Percentiles rank a stretch among this genome's conserved stretches.
Conservation (phyloP, 2,329 filamentous ascomycete species). For the Curvularia verruculosa region DNA sequence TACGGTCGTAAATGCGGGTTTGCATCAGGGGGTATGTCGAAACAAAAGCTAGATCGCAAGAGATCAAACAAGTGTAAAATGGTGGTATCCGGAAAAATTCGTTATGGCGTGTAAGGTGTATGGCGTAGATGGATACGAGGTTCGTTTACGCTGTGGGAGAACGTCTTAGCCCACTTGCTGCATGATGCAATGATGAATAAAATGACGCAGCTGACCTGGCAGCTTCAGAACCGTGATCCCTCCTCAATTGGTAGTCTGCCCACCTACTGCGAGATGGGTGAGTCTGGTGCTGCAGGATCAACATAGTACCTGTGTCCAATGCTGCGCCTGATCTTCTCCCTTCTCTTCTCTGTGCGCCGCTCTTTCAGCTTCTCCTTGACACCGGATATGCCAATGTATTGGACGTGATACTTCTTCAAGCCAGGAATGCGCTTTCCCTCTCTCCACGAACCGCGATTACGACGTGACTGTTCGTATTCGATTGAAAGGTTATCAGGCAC, state of each 20-base stretch:
- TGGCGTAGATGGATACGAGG: background rate
- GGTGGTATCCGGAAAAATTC: background rate
- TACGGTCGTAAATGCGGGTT: background rate
- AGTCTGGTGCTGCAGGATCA: conserved; percentile 24
- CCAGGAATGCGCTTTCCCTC: conserved; percentile 49
- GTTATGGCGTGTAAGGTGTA: background rate
- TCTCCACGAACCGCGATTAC: conserved; percentile 31
- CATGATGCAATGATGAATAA: background rate
- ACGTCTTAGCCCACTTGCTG: background rate
- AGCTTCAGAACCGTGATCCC: background rate
- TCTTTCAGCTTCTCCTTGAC: conserved; percentile 57
- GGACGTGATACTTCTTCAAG: conserved; percentile 54
- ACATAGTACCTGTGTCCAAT: conserved; percentile 57
- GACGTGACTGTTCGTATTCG: conserved; percentile 17
- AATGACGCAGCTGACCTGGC: background rate
- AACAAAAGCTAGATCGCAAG: background rate
- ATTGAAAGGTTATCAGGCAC: conserved; percentile 24
- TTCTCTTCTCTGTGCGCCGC: conserved; percentile 57
- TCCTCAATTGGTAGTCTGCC: background rate
- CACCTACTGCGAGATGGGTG: background rate
- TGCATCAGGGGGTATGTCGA: background rate
- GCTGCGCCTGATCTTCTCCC: conserved; percentile 60
- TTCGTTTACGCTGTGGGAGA: background rate
- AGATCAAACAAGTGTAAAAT: background rate
- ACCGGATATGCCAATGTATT: conserved; percentile 58